Base-by-base conservation (phyloP, 768 basidiomycete species). In the Tephrocybe sp. region DNA sequence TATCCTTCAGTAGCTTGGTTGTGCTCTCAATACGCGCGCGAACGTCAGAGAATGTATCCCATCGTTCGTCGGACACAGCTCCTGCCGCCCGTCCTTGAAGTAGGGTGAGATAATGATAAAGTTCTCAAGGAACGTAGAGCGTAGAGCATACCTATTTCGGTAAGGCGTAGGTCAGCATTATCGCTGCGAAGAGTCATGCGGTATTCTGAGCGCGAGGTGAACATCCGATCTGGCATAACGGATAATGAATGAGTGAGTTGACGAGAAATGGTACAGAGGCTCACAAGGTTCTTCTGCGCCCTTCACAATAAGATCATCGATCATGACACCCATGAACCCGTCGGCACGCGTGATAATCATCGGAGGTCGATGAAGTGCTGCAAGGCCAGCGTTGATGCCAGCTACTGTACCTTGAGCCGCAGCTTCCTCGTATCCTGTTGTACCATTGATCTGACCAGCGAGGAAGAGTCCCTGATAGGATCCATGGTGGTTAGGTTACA, bases 361-460 rank as follows among this genome's bases (percentile, higher is more conserved):
- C 0, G 87, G 80, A 1, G 80, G 71, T 32, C 70, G 74, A 12
- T 69, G 62, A 3, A 73, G 71, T 7, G 89, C 84, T 0, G 82
- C 70, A 2, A 92, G 74, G 0, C 90, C 93, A 0, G 93, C 93
- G 48, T 96, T 95, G 43, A 90, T 84, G 2, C 93, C 92, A 1
- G 92, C 93, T 0, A 96, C 68, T n/a, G 82, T 71, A 8, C 93
- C 93, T 63, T 95, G 93, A 3, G 89, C 91, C 2, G 90, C 93
- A 1, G 93, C 93, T 69, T 96, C 93, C 63, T 96, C 93, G 62
- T 96, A 96, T 4, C 93, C 93, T 1, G 93, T 96, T 1, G 93
- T 96, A 9, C 88, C 88, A 57, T 94, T 95, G 59, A 95, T 95
- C 65, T 95, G 92, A 3, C 92, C 92, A 1, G 91, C 90, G 18